Evolutionary conservation across 2,329 filamentous ascomycete species (phyloP).

Genomic region (Monilinia vaccinii-corymbosi): DNA sequence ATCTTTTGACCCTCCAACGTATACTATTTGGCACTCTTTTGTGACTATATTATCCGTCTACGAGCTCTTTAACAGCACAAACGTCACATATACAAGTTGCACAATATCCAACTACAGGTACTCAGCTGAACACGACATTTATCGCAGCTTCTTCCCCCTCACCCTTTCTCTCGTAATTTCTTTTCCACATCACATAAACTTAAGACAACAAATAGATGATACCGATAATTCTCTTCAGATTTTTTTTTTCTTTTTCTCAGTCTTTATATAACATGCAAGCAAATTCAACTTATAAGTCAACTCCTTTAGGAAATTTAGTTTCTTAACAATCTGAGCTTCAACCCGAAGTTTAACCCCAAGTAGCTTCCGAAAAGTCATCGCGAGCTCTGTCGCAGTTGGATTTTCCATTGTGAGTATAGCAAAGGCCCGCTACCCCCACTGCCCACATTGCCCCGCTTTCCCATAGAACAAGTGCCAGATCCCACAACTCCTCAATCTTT

Average conservation of each 20-base stretch:
- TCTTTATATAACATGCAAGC: too few species aligned
- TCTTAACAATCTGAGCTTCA: not conserved
- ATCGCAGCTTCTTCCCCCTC: slow-evolving; percentile 24
- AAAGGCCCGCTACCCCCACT: not conserved
- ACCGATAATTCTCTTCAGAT: too few species aligned
- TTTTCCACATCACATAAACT: too few species aligned
- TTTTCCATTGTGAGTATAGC: not conserved
- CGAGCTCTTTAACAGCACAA: too few species aligned
- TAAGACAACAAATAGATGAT: too few species aligned
- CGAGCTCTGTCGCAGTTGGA: slow-evolving; percentile 4
- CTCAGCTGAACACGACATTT: slow-evolving; percentile 28
- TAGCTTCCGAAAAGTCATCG: not conserved
- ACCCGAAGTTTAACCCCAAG: not conserved
- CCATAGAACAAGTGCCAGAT: not conserved
- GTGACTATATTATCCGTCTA: too few species aligned
- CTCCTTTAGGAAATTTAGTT: not conserved
- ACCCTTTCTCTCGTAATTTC: slow-evolving; percentile 38
- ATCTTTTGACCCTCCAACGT: too few species aligned
- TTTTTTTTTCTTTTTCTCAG: too few species aligned
- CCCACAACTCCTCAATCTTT: slow-evolving; percentile 2
- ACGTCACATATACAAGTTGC: slow-evolving; percentile 35
- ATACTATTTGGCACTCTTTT: too few species aligned
- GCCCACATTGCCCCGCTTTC: not conserved
- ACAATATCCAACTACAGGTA: slow-evolving; percentile 56
- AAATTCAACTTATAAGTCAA: not conserved